These are phyloP conservation scores for Lenwebbia sp. DNA, from an alignment of 345 rosid genomes.

Conservation along the genomic window DNA sequence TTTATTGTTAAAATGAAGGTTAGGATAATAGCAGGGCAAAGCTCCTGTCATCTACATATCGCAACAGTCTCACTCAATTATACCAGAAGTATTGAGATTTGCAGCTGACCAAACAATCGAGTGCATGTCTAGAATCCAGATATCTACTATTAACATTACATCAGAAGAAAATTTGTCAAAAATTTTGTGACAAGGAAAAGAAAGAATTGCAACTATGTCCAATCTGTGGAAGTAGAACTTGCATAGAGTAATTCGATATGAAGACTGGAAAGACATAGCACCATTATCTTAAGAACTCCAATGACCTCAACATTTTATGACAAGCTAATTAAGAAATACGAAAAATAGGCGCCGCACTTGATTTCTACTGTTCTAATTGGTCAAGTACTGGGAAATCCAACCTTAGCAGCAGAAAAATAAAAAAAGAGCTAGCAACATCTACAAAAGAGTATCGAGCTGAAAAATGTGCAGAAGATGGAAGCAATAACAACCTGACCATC, in stretches of 20 bases:
- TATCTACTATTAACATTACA: neutral
- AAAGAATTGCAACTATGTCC: neutral
- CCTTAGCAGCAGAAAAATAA: neutral
- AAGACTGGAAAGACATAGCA: neutral
- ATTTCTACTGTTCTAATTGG: neutral
- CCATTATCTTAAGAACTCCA: neutral
- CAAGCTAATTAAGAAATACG: neutral
- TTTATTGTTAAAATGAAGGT: neutral
- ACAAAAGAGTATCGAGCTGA: neutral
- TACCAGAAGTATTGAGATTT: neutral
- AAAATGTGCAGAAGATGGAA: neutral
- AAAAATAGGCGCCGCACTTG: neutral
- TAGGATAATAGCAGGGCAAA: neutral
- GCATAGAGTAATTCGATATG: neutral
- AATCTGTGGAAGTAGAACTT: neutral
- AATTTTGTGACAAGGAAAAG: neutral
- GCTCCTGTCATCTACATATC: neutral
- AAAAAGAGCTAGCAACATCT: neutral
- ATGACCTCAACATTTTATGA: neutral
- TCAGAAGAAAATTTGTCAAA: neutral
- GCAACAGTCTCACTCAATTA: neutral
- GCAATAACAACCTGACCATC: slow-evolving; percentile 45
- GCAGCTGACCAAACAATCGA: neutral
- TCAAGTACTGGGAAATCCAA: neutral
- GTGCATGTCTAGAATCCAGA: neutral